These are phyloP conservation scores for Sordariomycetes sp. DNA, from an alignment of 2,329 filamentous ascomycete species.

Conservation along the genomic window DNA sequence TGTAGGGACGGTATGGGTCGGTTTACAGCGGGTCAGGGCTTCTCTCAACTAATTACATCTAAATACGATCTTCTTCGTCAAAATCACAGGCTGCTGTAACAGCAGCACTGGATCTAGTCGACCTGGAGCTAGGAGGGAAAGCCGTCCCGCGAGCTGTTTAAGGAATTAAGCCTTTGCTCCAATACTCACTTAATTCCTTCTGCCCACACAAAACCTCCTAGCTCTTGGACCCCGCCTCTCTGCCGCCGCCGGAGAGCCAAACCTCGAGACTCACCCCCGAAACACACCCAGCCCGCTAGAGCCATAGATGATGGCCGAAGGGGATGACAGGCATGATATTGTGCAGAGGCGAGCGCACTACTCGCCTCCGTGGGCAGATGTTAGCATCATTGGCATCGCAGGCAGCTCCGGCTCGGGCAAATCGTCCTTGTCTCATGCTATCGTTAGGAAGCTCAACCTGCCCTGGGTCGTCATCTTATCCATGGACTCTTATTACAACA, in stretches of 20 bases:
- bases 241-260: background rate
- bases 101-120: background rate
- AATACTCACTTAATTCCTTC: background rate
- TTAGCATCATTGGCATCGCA: slow-evolving; percentile 92
- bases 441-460: slow-evolving; percentile 77
- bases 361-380: slow-evolving; percentile 87
- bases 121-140: background rate
- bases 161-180: background rate
- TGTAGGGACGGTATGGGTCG: background rate
- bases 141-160: background rate
- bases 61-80: background rate
- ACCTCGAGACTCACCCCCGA: background rate
- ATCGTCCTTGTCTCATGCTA: slow-evolving; percentile 84
- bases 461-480: slow-evolving; percentile 97
- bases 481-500: slow-evolving; percentile 98
- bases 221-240: background rate
- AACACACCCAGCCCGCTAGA: background rate
- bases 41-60: background rate
- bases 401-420: slow-evolving; percentile 92
- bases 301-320: background rate
- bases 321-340: slow-evolving; percentile 21
- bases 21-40: background rate
- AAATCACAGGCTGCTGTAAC: background rate
- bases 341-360: slow-evolving; percentile 58
- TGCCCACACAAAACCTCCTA: background rate